phyloP scores from a whole-genome alignment of 2,329 filamentous ascomycete genomes.

The Stagonosporopsis rhizophila region DNA sequence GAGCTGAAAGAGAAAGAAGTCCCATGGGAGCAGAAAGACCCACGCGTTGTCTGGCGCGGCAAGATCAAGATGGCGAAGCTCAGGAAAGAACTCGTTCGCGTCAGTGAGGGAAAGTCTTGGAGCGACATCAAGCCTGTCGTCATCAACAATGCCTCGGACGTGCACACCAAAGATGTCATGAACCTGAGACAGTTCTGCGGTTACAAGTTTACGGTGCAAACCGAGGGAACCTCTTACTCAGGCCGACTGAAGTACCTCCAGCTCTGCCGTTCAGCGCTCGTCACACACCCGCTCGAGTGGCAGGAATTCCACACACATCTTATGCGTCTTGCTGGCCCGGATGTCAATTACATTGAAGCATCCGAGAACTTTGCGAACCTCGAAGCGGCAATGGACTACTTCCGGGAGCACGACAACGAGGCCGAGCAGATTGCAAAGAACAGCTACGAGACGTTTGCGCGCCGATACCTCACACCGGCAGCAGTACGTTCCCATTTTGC shows the following conservation, averaged over 20 bases:
- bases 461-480: constrained; percentile 42
- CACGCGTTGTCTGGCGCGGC: constrained; percentile 42
- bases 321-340: constrained; percentile 39
- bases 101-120: constrained; percentile 41
- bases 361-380: constrained; percentile 42
- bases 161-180: constrained; percentile 44
- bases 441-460: constrained; percentile 41
- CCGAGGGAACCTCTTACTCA: constrained; percentile 62
- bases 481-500: constrained; percentile 27
- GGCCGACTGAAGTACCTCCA: constrained; percentile 62
- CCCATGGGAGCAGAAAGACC: constrained; percentile 41
- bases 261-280: constrained; percentile 53
- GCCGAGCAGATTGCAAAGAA: constrained; percentile 41
- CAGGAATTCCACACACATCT: constrained; percentile 47
- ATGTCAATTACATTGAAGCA: constrained; percentile 44
- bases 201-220: constrained; percentile 62
- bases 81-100: constrained; percentile 36
- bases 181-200: constrained; percentile 44
- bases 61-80: constrained; percentile 45
- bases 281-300: constrained; percentile 44
- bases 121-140: constrained; percentile 46
- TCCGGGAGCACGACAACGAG: constrained; percentile 35
- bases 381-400: constrained; percentile 44
- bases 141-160: constrained; percentile 41
- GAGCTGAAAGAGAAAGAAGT: constrained; percentile 28